Conservation (phyloP, 2,329 filamentous ascomycete species). For the Bimuria novae-zelandiae region DNA sequence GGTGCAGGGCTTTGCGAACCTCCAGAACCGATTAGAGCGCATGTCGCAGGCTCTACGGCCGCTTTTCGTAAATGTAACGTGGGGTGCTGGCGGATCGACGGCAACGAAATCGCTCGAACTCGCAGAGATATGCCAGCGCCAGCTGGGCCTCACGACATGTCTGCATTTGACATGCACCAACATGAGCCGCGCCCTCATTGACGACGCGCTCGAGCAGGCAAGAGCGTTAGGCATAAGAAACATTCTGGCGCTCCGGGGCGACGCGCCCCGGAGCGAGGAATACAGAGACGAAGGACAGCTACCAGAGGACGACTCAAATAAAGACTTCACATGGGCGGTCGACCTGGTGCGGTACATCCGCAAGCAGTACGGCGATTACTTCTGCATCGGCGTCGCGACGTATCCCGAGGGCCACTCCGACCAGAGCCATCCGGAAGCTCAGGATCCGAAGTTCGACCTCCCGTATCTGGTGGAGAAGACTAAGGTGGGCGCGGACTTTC, state of each 20-base stretch:
- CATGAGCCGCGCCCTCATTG: constrained; percentile 85
- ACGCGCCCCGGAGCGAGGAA: constrained; percentile 87
- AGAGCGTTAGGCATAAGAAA: constrained; percentile 91
- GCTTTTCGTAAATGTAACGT: constrained; percentile 95
- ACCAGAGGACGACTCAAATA: constrained; percentile 65
- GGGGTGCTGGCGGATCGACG: constrained; percentile 94
- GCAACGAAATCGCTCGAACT: constrained; percentile 89
- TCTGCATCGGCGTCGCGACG: constrained; percentile 90
- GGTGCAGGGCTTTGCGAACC: constrained; percentile 78
- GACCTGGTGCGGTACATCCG: constrained; percentile 91
- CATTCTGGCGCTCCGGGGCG: constrained; percentile 87
- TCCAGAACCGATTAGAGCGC: constrained; percentile 88
- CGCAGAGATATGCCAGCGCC: constrained; percentile 91
- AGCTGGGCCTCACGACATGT: constrained; percentile 90
- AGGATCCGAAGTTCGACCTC: constrained; percentile 69
- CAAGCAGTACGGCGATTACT: constrained; percentile 86
- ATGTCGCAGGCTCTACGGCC: constrained; percentile 92
- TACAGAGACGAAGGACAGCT: constrained; percentile 72
- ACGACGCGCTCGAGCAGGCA: constrained; percentile 87
- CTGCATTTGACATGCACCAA: constrained; percentile 97
- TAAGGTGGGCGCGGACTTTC: constrained; percentile 89
- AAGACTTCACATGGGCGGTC: constrained; percentile 84
- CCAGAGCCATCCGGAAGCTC: constrained; percentile 82
- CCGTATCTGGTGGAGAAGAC: constrained; percentile 90
- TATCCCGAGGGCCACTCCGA: constrained; percentile 97